phyloP scores from a whole-genome alignment of 768 basidiomycete species.

The Tylopilus felleus region DNA sequence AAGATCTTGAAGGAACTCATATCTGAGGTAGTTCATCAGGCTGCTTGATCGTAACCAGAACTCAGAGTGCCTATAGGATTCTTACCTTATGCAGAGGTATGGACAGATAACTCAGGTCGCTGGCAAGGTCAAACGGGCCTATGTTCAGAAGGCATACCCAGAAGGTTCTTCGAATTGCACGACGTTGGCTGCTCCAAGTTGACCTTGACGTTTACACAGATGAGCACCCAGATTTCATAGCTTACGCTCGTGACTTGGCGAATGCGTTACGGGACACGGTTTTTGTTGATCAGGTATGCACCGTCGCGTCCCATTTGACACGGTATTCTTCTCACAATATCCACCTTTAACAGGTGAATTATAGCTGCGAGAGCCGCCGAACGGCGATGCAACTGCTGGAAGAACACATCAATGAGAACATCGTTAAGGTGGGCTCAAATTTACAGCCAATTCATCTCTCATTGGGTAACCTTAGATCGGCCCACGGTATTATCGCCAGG shows the following conservation, averaged over 20 bases:
- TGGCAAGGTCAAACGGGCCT: slow-evolving; percentile 56
- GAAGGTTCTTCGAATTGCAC: slow-evolving; percentile 45
- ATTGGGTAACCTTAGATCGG: slow-evolving; percentile 57
- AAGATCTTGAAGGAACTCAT: slow-evolving; percentile 71
- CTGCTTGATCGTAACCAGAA: background rate
- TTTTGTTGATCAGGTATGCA: slow-evolving; percentile 76
- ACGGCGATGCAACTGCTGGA: slow-evolving; percentile 72
- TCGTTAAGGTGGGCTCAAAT: slow-evolving; percentile 66
- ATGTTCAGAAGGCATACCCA: slow-evolving; percentile 59
- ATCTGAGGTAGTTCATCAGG: slow-evolving; percentile 51
- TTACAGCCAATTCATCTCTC: background rate
- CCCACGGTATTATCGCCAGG: slow-evolving; percentile 75
- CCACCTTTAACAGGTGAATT: slow-evolving; percentile 42
- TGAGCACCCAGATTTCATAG: slow-evolving; percentile 71
- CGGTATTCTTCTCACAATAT: background rate
- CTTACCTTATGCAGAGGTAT: slow-evolving; percentile 68
- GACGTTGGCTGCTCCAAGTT: background rate
- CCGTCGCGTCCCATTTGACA: background rate
- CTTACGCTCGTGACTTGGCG: slow-evolving; percentile 67
- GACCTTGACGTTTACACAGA: slow-evolving; percentile 39
- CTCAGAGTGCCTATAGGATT: slow-evolving; percentile 45
- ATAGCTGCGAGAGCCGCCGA: slow-evolving; percentile 47
- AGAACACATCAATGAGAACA: slow-evolving; percentile 89
- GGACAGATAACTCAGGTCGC: slow-evolving; percentile 58
- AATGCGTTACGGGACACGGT: slow-evolving; percentile 66